Percentiles rank a stretch among this genome's conserved stretches.
Evolutionary conservation across 2,329 filamentous ascomycete genomes (phyloP).

Genomic region (Colletotrichum trifolii): DNA sequence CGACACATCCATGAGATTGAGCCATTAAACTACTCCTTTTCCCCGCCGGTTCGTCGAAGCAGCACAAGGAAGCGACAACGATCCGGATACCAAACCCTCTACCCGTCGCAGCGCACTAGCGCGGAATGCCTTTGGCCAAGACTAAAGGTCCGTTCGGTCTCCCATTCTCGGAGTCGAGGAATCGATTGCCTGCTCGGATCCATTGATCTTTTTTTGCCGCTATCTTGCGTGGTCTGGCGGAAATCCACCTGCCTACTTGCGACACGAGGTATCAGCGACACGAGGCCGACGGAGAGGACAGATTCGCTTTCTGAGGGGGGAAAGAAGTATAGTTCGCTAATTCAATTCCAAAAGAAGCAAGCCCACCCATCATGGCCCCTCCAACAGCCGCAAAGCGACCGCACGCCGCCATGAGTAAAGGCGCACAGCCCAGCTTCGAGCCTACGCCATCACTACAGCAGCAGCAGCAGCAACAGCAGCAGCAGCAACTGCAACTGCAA

Average conservation of each 20-base stretch:
- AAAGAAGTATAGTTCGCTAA: constrained; percentile 22
- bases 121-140: constrained; percentile 21
- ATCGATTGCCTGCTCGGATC: constrained; percentile 8
- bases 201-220: not conserved
- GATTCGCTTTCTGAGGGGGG: constrained; percentile 21
- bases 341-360: constrained; percentile 28
- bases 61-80: not conserved
- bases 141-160: constrained; percentile 20
- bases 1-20: not conserved
- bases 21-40: too few species aligned
- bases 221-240: not conserved
- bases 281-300: constrained; percentile 25
- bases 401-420: constrained; percentile 28
- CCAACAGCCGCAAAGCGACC: constrained; percentile 32
- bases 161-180: not conserved
- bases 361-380: constrained; percentile 27
- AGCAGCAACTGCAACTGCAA: too few species aligned
- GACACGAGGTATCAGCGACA: constrained; percentile 16
- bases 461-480: too few species aligned
- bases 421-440: constrained; percentile 8
- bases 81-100: not conserved
- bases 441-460: too few species aligned
- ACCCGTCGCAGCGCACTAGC: constrained; percentile 2
- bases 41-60: too few species aligned
- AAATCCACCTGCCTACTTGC: not conserved